phyloP scores from a whole-genome alignment of 306 rosid genomes.

The Quercus dentata region DNA sequence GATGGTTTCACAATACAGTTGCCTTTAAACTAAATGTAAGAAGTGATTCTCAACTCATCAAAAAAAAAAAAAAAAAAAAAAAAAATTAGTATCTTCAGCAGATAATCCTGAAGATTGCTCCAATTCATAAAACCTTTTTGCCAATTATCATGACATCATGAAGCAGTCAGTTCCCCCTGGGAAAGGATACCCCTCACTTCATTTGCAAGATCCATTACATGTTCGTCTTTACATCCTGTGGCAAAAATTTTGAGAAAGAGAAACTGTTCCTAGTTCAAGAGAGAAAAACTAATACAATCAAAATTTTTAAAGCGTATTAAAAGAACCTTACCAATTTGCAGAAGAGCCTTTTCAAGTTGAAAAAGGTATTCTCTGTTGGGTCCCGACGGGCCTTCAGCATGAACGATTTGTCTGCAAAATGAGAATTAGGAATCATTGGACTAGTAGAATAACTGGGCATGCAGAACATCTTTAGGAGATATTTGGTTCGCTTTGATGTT shows the following conservation, averaged over 20 bases:
- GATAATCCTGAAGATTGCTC: not conserved
- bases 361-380: constrained; percentile 88
- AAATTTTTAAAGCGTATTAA: not conserved
- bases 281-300: constrained; percentile 3
- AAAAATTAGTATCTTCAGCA: not conserved
- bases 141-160: constrained; percentile 1
- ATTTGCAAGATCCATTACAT: constrained; percentile 70
- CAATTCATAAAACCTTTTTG: not conserved
- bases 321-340: constrained; percentile 53
- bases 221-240: constrained; percentile 65
- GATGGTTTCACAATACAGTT: no score
- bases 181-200: constrained; percentile 75
- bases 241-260: not conserved
- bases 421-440: not conserved
- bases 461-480: not conserved
- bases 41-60: no score
- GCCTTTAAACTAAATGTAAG: no score
- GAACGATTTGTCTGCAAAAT: constrained; percentile 59
- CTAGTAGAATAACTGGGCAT: constrained; percentile 3
- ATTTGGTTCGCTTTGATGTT: no score
- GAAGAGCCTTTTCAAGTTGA: constrained; percentile 74
- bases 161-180: constrained; percentile 35
- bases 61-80: not conserved
- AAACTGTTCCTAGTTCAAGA: not conserved
- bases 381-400: constrained; percentile 85